These are phyloP conservation scores for Ustanciosporium gigantosporum DNA, from an alignment of 1,284 basidiomycete species.

Conservation along the genomic window DNA sequence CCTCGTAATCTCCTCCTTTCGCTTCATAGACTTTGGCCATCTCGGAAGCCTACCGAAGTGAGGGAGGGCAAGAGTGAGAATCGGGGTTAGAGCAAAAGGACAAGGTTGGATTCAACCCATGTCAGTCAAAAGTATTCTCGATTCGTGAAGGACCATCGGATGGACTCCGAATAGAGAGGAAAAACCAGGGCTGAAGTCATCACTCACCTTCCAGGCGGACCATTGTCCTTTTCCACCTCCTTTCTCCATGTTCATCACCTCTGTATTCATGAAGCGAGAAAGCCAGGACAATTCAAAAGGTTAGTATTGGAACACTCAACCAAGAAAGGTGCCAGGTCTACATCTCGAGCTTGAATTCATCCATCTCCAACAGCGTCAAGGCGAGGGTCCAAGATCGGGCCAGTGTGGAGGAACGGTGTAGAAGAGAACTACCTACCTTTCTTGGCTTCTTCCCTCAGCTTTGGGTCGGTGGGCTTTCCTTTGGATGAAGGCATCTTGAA, in stretches of 20 bases:
- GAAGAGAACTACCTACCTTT: constrained; percentile 52
- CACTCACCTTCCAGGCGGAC: constrained; percentile 61
- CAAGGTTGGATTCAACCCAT: not conserved
- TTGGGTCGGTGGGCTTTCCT: constrained; percentile 63
- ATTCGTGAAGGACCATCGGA: too few relatives aligned
- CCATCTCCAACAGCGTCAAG: too few relatives aligned
- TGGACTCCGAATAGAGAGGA: too few relatives aligned
- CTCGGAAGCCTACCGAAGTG: constrained; percentile 43
- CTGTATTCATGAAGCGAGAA: not conserved
- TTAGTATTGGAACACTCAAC: too few relatives aligned
- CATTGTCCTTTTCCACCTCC: constrained; percentile 63
- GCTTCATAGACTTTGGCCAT: constrained; percentile 63
- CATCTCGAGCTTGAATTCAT: too few relatives aligned
- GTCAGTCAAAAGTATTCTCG: not conserved
- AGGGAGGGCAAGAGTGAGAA: too few relatives aligned
- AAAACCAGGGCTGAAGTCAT: too few relatives aligned
- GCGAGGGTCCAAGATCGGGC: too few relatives aligned
- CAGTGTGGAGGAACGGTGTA: too few relatives aligned
- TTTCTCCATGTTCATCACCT: constrained; percentile 60
- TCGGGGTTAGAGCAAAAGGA: too few relatives aligned
- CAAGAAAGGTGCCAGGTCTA: too few relatives aligned
- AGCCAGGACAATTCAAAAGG: not conserved
- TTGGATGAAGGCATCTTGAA: constrained; percentile 64
- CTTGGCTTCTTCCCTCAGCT: constrained; percentile 62
- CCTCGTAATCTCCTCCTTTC: constrained; percentile 62